Evolutionary conservation across 805 yeast species (phyloP).

Genomic region (Trichomonascus vanleenenianus): DNA sequence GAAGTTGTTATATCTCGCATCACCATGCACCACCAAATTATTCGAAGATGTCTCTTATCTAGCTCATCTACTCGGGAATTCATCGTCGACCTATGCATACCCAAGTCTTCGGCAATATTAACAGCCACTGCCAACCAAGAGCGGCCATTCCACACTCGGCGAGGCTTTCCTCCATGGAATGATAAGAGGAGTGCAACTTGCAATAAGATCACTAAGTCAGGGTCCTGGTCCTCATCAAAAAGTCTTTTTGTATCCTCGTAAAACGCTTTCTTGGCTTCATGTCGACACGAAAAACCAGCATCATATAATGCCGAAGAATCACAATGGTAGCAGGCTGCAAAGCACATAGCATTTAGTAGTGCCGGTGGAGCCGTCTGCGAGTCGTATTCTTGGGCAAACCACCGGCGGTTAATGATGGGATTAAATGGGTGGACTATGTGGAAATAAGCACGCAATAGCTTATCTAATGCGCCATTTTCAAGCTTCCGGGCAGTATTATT

Average conservation of each 20-base stretch:
- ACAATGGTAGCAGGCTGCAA: constrained; percentile 10
- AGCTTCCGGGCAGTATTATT: background rate
- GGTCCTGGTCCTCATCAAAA: constrained; percentile 60
- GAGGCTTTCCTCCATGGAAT: constrained; percentile 67
- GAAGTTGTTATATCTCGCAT: constrained; percentile 10
- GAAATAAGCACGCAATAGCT: constrained; percentile 6
- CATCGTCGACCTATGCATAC: constrained; percentile 10
- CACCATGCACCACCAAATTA: constrained; percentile 13
- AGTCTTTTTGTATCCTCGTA: constrained; percentile 67
- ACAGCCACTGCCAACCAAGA: constrained; percentile 14
- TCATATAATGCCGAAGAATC: constrained; percentile 33
- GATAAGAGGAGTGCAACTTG: constrained; percentile 58
- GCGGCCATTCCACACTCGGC: constrained; percentile 31
- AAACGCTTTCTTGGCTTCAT: constrained; percentile 27
- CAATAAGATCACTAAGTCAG: constrained; percentile 51
- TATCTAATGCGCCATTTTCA: constrained; percentile 1
- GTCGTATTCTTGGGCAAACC: constrained; percentile 9
- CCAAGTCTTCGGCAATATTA: constrained; percentile 13
- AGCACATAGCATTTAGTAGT: constrained; percentile 13
- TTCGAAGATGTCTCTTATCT: constrained; percentile 6
- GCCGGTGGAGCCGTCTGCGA: constrained; percentile 4
- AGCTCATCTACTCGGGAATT: constrained; percentile 1
- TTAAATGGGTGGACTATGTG: constrained; percentile 11
- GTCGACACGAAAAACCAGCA: background rate
- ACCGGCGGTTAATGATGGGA: constrained; percentile 8